Evolutionary conservation across 805 yeast genomes (phyloP), one percentile per base, ranked within the genome.

Genomic region (Starmerella cellae): DNA sequence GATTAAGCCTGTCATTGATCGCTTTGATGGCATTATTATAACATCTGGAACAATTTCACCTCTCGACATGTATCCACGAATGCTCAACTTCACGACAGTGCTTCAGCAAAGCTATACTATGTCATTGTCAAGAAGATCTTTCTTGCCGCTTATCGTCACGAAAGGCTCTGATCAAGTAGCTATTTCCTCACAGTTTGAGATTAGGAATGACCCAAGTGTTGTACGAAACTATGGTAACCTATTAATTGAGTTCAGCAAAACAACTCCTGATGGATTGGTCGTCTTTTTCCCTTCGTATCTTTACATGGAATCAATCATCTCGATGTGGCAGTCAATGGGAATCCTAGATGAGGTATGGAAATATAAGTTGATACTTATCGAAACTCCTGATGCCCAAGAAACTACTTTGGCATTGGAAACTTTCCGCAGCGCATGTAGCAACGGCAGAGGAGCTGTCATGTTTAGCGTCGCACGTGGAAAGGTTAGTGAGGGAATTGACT

Each of bases 321-420:
- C 95, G 1, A 87, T 84, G 82, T 91, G 99, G 99, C 98, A 91
- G 64, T 79, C 79, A 13, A 91, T 91, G 96, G 97, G 97, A 39
- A 87, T 91, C 33, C 63, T 91, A 54, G 99, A 91, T 60, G 97
- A 91, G 61, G 97, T 91, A 9, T 91, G 98, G 98, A 87, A 91
- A 60, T 85, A 91, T 59, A 91, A 91, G 59, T 68, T 91, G 51
- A 88, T 91, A 51, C 65, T 91, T 26, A 97, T 93, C 14, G 99
- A 91, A 59, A 91, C 99, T 0, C 99, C 99, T 0, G 99, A 91
- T 73, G 94, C 96, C 0, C 99, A 91, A 60, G 99, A 91, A 61
- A 91, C 99, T 0, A 80, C 95, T 1, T 64, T 91, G 48, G 99
- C 98, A 0, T 65, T 91, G 52, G 98, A 91, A 51, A 91, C 97